Percentiles rank a stretch among this genome's conserved stretches.
phyloP scores from a whole-genome alignment of 495 filamentous ascomycete species.

The Talaromyces stipitatus region DNA sequence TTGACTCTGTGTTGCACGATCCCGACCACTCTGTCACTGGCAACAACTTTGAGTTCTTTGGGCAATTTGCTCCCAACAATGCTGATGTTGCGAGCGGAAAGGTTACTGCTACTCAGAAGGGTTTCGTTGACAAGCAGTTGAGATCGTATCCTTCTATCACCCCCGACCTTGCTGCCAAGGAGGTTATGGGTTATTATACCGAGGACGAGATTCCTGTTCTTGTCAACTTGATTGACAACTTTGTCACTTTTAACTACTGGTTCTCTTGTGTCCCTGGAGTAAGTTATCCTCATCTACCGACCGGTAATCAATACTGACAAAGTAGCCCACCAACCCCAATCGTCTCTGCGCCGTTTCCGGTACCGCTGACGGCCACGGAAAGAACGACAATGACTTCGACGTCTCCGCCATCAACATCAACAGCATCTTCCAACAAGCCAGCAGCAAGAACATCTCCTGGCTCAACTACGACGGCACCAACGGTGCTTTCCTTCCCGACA shows the following conservation, averaged over 20 bases:
- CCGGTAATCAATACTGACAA: slow-evolving; percentile 6
- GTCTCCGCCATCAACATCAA: slow-evolving; percentile 30
- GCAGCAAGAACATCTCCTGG: slow-evolving; percentile 36
- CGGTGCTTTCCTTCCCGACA: slow-evolving; percentile 26
- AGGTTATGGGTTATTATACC: slow-evolving; percentile 47
- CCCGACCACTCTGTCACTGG: slow-evolving; percentile 43
- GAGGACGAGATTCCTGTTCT: slow-evolving; percentile 41
- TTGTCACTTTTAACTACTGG: slow-evolving; percentile 45
- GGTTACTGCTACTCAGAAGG: slow-evolving; percentile 26
- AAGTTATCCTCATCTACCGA: slow-evolving; percentile 9
- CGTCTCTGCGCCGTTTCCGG: slow-evolving; percentile 38
- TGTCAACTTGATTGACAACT: slow-evolving; percentile 40
- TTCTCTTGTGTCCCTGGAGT: slow-evolving; percentile 41
- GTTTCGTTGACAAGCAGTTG: slow-evolving; percentile 44
- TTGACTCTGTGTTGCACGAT: slow-evolving; percentile 39
- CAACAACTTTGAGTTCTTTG: slow-evolving; percentile 45
- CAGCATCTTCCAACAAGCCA: slow-evolving; percentile 42
- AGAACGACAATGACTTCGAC: slow-evolving; percentile 35
- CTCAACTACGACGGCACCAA: slow-evolving; percentile 40
- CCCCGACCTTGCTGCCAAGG: slow-evolving; percentile 27
- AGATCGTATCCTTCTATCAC: slow-evolving; percentile 24
- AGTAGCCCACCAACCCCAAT: slow-evolving; percentile 41
- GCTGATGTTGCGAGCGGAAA: slow-evolving; percentile 23
- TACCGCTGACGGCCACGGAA: slow-evolving; percentile 39
- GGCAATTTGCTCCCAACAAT: slow-evolving; percentile 35